A percentile compares a stretch with the other conserved stretches of the same genome.
These are phyloP conservation scores for Rhizomucor pusillus DNA, from an alignment of 371 early-diverging fungal genomes.

Conservation along the genomic window DNA sequence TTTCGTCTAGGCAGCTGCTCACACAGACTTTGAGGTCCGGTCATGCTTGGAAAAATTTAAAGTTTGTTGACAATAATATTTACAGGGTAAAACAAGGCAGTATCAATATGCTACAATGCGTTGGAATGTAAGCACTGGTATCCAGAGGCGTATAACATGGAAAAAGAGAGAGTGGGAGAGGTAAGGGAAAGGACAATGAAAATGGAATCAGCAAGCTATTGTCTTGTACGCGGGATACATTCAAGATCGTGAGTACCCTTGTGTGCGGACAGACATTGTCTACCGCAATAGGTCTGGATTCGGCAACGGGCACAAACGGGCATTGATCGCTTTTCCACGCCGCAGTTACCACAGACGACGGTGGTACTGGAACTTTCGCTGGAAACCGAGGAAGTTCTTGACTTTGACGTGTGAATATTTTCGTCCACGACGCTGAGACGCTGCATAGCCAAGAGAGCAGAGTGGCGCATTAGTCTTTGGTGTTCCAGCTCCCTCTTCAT, in stretches of 20 bases:
- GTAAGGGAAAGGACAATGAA: too few relatives aligned
- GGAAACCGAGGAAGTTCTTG: background rate
- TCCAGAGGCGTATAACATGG: too few relatives aligned
- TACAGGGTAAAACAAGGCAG: too few relatives aligned
- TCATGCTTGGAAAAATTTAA: too few relatives aligned
- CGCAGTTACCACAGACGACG: constrained; percentile 33
- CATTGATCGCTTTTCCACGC: constrained; percentile 39
- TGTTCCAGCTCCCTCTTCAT: constrained; percentile 1
- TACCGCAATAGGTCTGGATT: constrained; percentile 31
- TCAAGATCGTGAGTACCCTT: constrained; percentile 10
- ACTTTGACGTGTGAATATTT: constrained; percentile 2
- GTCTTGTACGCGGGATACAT: constrained; percentile 1
- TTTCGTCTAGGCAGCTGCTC: too few relatives aligned
- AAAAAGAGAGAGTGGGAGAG: too few relatives aligned
- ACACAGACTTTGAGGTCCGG: too few relatives aligned
- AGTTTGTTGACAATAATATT: too few relatives aligned
- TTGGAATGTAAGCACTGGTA: too few relatives aligned
- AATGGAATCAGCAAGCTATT: too few relatives aligned
- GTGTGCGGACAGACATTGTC: constrained; percentile 29
- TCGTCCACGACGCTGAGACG: background rate
- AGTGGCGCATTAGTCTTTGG: constrained; percentile 8
- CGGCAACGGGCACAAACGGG: constrained; percentile 45
- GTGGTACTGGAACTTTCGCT: constrained; percentile 7
- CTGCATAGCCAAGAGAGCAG: constrained; percentile 4
- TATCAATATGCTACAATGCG: too few relatives aligned